Percentiles rank a stretch among this genome's conserved stretches.
Conservation (phyloP, 495 filamentous ascomycete genomes). For the Neurospora tetrasperma region DNA sequence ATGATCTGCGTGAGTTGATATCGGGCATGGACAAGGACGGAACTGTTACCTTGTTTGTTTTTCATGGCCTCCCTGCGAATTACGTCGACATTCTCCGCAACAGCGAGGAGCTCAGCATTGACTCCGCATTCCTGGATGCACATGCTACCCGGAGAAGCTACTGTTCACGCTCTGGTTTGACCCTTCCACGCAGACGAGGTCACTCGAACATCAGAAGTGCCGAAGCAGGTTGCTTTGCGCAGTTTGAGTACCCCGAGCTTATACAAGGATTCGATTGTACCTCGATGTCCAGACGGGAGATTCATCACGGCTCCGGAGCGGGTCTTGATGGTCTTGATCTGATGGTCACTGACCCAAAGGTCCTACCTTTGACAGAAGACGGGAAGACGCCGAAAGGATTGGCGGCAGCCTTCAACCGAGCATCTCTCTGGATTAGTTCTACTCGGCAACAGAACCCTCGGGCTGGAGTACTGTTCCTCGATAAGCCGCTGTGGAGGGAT, state of each 20-base stretch:
- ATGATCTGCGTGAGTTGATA: slow-evolving; percentile 6
- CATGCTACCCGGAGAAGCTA: slow-evolving; percentile 20
- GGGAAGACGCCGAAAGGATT: slow-evolving; percentile 6
- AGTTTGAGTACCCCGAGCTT: slow-evolving; percentile 27
- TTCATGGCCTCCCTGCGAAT: slow-evolving; percentile 18
- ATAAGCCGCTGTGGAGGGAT: slow-evolving; percentile 16
- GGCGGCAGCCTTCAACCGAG: slow-evolving; percentile 19
- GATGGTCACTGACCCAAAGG: slow-evolving; percentile 3
- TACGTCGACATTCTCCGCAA: slow-evolving; percentile 10
- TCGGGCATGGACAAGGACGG: not conserved
- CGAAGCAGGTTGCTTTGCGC: slow-evolving; percentile 11
- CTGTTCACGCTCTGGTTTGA: slow-evolving; percentile 5
- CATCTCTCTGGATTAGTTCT: slow-evolving; percentile 19
- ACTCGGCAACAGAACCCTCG: not conserved
- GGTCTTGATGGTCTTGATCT: not conserved
- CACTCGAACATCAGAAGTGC: not conserved
- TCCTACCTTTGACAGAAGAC: slow-evolving; percentile 3
- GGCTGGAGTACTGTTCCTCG: slow-evolving; percentile 21
- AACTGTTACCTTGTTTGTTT: slow-evolving; percentile 14
- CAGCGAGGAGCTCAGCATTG: slow-evolving; percentile 11
- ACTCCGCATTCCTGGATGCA: slow-evolving; percentile 24
- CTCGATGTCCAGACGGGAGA: not conserved
- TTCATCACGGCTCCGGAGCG: not conserved
- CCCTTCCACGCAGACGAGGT: not conserved
- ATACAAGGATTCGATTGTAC: slow-evolving; percentile 1